Base-by-base conservation (phyloP, 495 filamentous ascomycete genomes). In the Aspergillus leporis region DNA sequence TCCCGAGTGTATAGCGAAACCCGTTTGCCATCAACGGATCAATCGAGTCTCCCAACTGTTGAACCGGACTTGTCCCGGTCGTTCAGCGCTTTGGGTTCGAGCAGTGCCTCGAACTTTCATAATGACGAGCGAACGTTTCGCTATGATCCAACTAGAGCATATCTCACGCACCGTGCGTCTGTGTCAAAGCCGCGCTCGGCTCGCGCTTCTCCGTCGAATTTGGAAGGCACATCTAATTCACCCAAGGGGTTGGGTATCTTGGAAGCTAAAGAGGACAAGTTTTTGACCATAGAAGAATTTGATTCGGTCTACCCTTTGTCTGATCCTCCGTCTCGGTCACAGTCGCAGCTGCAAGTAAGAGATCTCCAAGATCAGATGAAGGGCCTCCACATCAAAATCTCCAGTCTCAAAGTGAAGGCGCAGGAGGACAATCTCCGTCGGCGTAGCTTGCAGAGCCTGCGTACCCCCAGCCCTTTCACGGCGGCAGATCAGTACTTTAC, bases 361-460 rank as follows among this genome's bases (percentile, higher is more conserved):
- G 90, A 91, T 66, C 78, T 98, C 16, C 89, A 90, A 53, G 89
- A 93, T 61, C 92, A 98, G 75, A 94, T 98, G 89, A 87, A 93
- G 62, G 92, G 92, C 61, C 77, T 98, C 23, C 92, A 93, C 65
- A 94, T 93, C 51, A 90, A 92, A 63, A 90, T 98, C 21, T 96
- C 93, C 4, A 88, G 80, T 12, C 74, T 98, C 32, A 86, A 93
- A 59, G 85, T 92, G 62, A 89, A 92, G 68, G 88, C 89, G 5
- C 84, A 90, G 50, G 90, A 90, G 59, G 94, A 97, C 64, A 90
- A 82, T 59, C 72, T 96, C 61, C 88, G 90, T 61, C 83, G 94
- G 45, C 85, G 89, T 50, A 97, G 93, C 68, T 67, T 95, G 53
- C 91, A 93, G 62, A 93, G 85, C 71, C 74, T 97, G 58, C 85